A percentile compares a stretch with the other conserved stretches of the same genome.
phyloP scores from a whole-genome alignment of 441 rosid genomes.

The Adansonia rubrostipa region DNA sequence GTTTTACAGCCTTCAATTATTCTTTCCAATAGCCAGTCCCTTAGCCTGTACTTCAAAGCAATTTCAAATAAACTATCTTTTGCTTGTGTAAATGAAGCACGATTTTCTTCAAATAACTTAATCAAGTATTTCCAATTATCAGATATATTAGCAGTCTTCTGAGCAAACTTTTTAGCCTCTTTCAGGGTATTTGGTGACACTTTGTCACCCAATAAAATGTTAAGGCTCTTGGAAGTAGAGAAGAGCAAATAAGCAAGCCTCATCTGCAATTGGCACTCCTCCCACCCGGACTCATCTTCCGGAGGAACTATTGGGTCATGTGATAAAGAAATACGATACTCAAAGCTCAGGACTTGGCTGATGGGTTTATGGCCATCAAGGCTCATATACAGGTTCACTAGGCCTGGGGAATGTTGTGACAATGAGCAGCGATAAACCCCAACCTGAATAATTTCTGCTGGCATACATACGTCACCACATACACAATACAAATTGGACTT shows the following conservation, averaged over 20 bases:
- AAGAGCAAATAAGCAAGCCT: conserved; percentile 84
- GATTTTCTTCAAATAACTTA: conserved; percentile 61
- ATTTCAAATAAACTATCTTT: conserved; percentile 73
- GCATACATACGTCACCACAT: conserved; percentile 72
- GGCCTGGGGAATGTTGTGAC: conserved; percentile 73
- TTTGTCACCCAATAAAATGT: conserved; percentile 51
- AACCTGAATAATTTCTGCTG: conserved; percentile 68
- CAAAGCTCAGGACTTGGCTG: conserved; percentile 80
- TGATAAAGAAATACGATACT: conserved; percentile 55
- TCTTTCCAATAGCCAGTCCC: conserved; percentile 93
- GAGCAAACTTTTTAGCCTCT: conserved; percentile 72
- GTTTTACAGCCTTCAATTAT: conserved; percentile 66
- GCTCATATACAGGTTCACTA: conserved; percentile 73
- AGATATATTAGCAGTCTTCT: conserved; percentile 51
- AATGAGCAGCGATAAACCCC: conserved; percentile 89
- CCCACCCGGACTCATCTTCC: conserved; percentile 66
- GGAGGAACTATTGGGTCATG: conserved; percentile 23
- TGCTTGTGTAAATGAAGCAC: conserved; percentile 59
- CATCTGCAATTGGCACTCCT: conserved; percentile 74
- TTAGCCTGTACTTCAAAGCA: conserved; percentile 71
- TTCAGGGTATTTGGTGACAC: conserved; percentile 56
- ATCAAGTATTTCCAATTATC: conserved; percentile 69
- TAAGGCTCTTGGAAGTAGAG: conserved; percentile 66
- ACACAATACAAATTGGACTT: conserved; percentile 72
- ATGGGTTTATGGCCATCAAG: conserved; percentile 78